Conservation (phyloP, 2,329 filamentous ascomycete genomes). For the Dothistroma pini region DNA sequence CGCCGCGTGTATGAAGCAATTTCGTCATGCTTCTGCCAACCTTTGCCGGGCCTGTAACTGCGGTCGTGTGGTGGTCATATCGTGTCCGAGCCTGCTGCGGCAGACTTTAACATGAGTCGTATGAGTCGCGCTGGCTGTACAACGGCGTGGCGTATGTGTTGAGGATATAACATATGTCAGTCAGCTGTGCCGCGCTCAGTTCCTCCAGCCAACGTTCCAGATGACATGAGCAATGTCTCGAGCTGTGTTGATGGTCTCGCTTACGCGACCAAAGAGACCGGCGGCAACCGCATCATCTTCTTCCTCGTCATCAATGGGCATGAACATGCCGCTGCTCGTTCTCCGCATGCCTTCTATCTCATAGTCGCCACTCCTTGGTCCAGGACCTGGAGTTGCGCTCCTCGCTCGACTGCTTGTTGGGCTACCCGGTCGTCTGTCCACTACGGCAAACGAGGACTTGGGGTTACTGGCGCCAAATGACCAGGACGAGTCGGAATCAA, state of each 20-base stretch:
- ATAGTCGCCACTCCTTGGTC: slow-evolving; percentile 30
- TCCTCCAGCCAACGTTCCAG: slow-evolving; percentile 63
- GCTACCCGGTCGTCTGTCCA: slow-evolving; percentile 28
- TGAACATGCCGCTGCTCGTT: slow-evolving; percentile 84
- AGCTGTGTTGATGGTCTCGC: slow-evolving; percentile 70
- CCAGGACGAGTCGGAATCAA: slow-evolving; percentile 30
- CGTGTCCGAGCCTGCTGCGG: neutral
- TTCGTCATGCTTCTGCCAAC: neutral
- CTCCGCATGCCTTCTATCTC: slow-evolving; percentile 66
- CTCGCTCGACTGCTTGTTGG: slow-evolving; percentile 31
- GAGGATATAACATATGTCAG: neutral
- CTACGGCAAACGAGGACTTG: slow-evolving; percentile 28
- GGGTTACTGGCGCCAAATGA: slow-evolving; percentile 35
- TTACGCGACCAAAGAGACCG: slow-evolving; percentile 71
- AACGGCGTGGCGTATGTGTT: neutral
- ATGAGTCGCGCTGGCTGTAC: neutral
- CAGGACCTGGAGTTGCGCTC: slow-evolving; percentile 17
- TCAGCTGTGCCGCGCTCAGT: slow-evolving; percentile 34
- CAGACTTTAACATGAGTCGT: neutral
- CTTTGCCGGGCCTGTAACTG: neutral
- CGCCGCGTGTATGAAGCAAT: neutral
- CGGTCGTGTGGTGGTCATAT: neutral
- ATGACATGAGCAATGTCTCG: slow-evolving; percentile 63
- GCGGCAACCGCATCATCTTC: slow-evolving; percentile 54
- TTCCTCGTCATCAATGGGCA: slow-evolving; percentile 72